A percentile compares a stretch with the other conserved stretches of the same genome.
Evolutionary conservation across 192 early-diverging fungal species (phyloP).

Genomic region (Backusella macrospora): DNA sequence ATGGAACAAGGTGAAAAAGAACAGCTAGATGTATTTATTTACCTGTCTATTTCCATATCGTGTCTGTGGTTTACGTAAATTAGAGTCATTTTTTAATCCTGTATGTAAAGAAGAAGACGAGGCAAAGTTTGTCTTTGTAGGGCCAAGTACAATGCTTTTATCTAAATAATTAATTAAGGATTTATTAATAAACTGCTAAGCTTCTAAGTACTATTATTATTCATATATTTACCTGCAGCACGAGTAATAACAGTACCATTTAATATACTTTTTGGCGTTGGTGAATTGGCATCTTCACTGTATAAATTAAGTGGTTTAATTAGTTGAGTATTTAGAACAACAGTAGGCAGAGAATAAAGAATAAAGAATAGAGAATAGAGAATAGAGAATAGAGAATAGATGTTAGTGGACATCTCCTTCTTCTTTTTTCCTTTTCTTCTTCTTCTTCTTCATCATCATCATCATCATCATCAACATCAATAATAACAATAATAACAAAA

Average conservation of each 20-base stretch:
- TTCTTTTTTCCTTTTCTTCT: too few species aligned
- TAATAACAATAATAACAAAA: not conserved
- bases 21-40: not conserved
- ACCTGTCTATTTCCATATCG: slow-evolving; percentile 25
- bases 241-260: slow-evolving; percentile 24
- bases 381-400: not conserved
- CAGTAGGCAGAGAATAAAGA: too few species aligned
- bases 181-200: too few species aligned
- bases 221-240: slow-evolving; percentile 16
- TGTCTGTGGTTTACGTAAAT: slow-evolving; percentile 12
- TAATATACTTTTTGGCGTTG: slow-evolving; percentile 24
- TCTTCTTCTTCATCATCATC: not conserved
- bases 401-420: too few species aligned
- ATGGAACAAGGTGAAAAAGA: not conserved
- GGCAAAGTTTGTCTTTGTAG: slow-evolving; percentile 60
- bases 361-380: not conserved
- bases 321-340: too few species aligned
- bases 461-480: not conserved
- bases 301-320: not conserved
- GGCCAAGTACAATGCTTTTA: slow-evolving; percentile 55
- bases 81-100: slow-evolving; percentile 46
- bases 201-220: too few species aligned
- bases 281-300: slow-evolving; percentile 26
- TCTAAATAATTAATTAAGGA: slow-evolving; percentile 3
- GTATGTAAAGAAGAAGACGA: slow-evolving; percentile 56